These are phyloP conservation scores for Crucibulum laeve DNA, from an alignment of 768 basidiomycete species.

Conservation along the genomic window DNA sequence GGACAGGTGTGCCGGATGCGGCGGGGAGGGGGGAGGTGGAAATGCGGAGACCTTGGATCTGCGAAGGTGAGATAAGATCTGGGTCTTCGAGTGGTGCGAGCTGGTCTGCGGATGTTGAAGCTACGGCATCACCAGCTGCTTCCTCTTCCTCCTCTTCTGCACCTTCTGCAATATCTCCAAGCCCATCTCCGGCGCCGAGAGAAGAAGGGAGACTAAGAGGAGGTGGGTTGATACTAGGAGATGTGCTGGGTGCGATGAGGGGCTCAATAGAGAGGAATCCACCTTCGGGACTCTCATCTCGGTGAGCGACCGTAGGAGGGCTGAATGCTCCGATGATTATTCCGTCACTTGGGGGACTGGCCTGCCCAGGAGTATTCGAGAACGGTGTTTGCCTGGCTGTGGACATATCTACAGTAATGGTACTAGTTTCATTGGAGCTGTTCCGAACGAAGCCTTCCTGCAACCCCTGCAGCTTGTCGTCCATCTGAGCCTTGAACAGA, in stretches of 20 bases:
- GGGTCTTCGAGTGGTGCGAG: slow-evolving; percentile 11
- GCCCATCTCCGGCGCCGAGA: slow-evolving; percentile 23
- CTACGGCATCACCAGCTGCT: slow-evolving; percentile 13
- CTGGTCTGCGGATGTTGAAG: slow-evolving; percentile 8
- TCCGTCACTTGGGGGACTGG: slow-evolving; percentile 10
- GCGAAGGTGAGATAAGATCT: slow-evolving; percentile 26
- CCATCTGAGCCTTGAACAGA: slow-evolving; percentile 14
- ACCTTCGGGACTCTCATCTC: slow-evolving; percentile 9
- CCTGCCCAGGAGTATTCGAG: slow-evolving; percentile 16
- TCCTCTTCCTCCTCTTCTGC: slow-evolving; percentile 53
- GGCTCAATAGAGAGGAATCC: slow-evolving; percentile 42
- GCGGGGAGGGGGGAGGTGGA: slow-evolving; percentile 36
- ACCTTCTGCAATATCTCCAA: slow-evolving; percentile 64
- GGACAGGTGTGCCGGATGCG: slow-evolving; percentile 18
- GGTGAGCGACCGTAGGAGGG: slow-evolving; percentile 10
- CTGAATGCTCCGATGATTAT: slow-evolving; percentile 14
- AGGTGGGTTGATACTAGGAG: slow-evolving; percentile 20
- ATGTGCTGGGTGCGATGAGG: slow-evolving; percentile 33
- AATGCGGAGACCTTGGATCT: slow-evolving; percentile 58
- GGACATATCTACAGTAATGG: not conserved
- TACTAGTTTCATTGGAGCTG: not conserved
- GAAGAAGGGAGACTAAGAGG: slow-evolving; percentile 32
- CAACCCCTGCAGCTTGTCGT: slow-evolving; percentile 13
- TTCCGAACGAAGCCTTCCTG: slow-evolving; percentile 8
- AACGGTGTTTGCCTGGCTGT: slow-evolving; percentile 7